These are phyloP conservation scores for Aspergillus tubingensis DNA, from an alignment of 2,329 filamentous ascomycete species.

Conservation along the genomic window DNA sequence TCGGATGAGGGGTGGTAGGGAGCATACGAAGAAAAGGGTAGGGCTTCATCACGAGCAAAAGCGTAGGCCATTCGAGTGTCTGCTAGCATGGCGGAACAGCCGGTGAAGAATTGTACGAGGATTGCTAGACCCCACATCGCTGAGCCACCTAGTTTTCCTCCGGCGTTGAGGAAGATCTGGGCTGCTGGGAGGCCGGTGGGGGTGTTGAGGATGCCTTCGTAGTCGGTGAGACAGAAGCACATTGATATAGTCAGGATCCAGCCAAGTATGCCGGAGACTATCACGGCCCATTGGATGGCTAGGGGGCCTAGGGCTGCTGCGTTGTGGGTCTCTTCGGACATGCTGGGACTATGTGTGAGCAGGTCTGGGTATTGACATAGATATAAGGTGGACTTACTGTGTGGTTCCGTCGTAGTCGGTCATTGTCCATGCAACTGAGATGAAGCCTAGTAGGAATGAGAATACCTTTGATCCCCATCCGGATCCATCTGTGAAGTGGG, in stretches of 20 bases:
- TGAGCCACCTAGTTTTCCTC: constrained; percentile 57
- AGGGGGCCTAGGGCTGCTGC: constrained; percentile 61
- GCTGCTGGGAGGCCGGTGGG: constrained; percentile 64
- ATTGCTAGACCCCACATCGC: constrained; percentile 65
- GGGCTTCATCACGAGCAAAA: constrained; percentile 60
- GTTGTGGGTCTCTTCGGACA: constrained; percentile 68
- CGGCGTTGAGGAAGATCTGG: constrained; percentile 62
- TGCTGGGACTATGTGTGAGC: constrained; percentile 39
- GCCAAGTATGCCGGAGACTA: constrained; percentile 61
- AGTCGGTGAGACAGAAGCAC: constrained; percentile 63
- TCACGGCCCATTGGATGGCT: constrained; percentile 61
- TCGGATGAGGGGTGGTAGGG: neutral
- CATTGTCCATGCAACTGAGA: constrained; percentile 57
- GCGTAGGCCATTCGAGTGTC: constrained; percentile 65
- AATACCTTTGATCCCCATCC: constrained; percentile 64
- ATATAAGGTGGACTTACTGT: constrained; percentile 49
- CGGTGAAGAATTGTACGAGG: constrained; percentile 66
- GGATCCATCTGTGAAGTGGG: constrained; percentile 61
- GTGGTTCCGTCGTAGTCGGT: constrained; percentile 69
- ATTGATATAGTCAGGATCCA: constrained; percentile 65
- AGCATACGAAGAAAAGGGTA: constrained; percentile 60
- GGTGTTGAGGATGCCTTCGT: constrained; percentile 57
- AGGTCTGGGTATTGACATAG: neutral
- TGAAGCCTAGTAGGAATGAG: constrained; percentile 62
- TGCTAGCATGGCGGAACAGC: constrained; percentile 64